Evolutionary conservation across 2,329 filamentous ascomycete species (phyloP), one percentile per base, ranked within the genome.

Genomic region (Tolypocladium ophioglossoides): DNA sequence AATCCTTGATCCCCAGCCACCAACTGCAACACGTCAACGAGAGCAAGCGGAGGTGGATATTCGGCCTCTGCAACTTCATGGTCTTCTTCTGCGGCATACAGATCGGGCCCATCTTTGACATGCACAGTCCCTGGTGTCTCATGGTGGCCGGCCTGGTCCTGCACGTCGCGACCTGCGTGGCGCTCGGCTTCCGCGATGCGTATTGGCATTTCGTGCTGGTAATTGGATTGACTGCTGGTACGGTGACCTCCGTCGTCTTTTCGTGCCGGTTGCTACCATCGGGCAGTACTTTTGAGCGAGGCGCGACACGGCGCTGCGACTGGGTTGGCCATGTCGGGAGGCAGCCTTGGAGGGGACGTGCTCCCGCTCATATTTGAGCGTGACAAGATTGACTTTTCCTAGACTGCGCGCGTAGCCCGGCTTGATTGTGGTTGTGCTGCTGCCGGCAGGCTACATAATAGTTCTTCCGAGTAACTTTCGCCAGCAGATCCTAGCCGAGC

Each of bases 231-330:
- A 47, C 56, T 14, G 54, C 54, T 2, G 58, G 60, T 2, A 18
- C 40, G 18, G 54, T 52, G 3, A 58, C 54, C 3, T 52, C 54
- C 3, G 52, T 56, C 34, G n/a, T 55, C 34, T 58, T 55, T 46
- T 56, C 57, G 47, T 56, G n/a, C 56, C 54, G 9, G 56, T 91
- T 57, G 83, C 84, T 12, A 80, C 84, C 20, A 81, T 91, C 41
- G 85, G 86, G 0, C 89, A 92, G 65, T 92, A 82, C 71, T 95
- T 94, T 73, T 77, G 83, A 22, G 68, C 66, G 16, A 83, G 82
- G 52, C 80, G 89, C n/a, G n/a, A n/a, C n/a, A n/a, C n/a, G 89
- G 84, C 3, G 78, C 86, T 51, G 87, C 89, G 10, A 91, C 86
- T 1, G 89, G 89, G 16, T 75, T 92, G 46, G 87, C 88, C 18